Conservation (phyloP, 306 rosid genomes). For the Quercus variabilis region DNA sequence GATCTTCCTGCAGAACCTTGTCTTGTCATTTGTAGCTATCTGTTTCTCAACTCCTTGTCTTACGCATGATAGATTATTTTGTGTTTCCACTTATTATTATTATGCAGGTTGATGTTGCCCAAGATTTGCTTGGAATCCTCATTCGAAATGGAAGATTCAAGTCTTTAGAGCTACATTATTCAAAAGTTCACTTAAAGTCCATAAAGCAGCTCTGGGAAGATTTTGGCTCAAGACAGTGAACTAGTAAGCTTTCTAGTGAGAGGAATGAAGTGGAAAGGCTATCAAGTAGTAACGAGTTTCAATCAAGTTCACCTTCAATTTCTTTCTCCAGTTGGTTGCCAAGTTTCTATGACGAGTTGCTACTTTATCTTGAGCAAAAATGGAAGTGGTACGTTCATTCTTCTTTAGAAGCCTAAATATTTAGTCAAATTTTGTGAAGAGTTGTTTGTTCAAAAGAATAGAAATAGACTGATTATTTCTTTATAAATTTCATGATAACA, state of each 20-base stretch:
- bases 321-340: slow-evolving; percentile 86
- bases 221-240: slow-evolving; percentile 59
- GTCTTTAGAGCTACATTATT: slow-evolving; percentile 84
- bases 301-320: slow-evolving; percentile 44
- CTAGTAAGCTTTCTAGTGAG: slow-evolving; percentile 53
- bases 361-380: slow-evolving; percentile 96
- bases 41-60: too few species aligned
- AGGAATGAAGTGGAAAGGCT: slow-evolving; percentile 57
- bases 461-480: neutral
- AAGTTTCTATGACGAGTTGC: slow-evolving; percentile 82
- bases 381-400: slow-evolving; percentile 84
- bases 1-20: too few species aligned
- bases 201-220: slow-evolving; percentile 90
- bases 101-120: slow-evolving; percentile 77
- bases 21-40: too few species aligned
- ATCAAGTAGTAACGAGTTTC: slow-evolving; percentile 44
- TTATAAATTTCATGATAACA: neutral
- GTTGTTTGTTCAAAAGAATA: neutral
- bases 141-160: slow-evolving; percentile 94
- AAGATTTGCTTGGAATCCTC: slow-evolving; percentile 84
- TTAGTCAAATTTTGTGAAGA: neutral
- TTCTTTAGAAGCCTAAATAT: slow-evolving; percentile 16
- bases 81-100: slow-evolving; percentile 3
- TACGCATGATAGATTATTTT: neutral
- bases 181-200: slow-evolving; percentile 92